Evolutionary conservation across 2,329 filamentous ascomycete genomes (phyloP), one percentile per base, ranked within the genome.

Genomic region (Celoporthe dispersa): DNA sequence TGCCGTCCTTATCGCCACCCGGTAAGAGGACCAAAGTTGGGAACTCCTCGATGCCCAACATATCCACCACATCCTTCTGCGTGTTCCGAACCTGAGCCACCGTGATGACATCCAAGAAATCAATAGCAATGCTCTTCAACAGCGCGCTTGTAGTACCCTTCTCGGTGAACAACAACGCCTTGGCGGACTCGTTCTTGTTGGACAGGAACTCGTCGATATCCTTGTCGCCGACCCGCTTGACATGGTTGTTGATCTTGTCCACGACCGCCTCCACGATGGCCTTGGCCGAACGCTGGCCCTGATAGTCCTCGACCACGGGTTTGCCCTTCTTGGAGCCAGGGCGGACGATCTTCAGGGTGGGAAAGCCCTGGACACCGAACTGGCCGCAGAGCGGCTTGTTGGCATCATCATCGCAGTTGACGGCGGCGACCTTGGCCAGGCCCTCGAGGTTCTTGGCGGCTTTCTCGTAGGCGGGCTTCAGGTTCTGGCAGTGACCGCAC

Each of bases 401-500:
- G 73, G 85, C 83, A 67, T 98, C 95, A 41, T 97, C 94, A 77
- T 99, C 95, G 81, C 96, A 99, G 81, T 99, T 92, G 73, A 99
- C 86, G 68, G 97, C 96, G 63, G 94, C 96, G 57, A 99, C 95
- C 77, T 97, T 97, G 76, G 94, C 96, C 19, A 98, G 87, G 19
- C 96, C 96, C n/a, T 92, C 88, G 70, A 99, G 91, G 76, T 90
- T 94, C 77, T 91, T 92, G 75, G 96, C 96, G 1, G 91, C 94
- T 81, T 97, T 97, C 81, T 98, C 95, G 82, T 96, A 99, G 60
- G 93, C 93, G 3, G 94, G 95, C 83, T 98, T 94, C 77, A 99
- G 91, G 82, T 92, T 98, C 82, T 97, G 88, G 84, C 96, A 99
- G 83, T 98, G 96, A 57, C 95, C 96, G 77, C 96, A 98, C 95